A percentile compares a stretch with the other conserved stretches of the same genome.
Conservation (phyloP, 441 rosid species). For the Brassica hybrid region DNA sequence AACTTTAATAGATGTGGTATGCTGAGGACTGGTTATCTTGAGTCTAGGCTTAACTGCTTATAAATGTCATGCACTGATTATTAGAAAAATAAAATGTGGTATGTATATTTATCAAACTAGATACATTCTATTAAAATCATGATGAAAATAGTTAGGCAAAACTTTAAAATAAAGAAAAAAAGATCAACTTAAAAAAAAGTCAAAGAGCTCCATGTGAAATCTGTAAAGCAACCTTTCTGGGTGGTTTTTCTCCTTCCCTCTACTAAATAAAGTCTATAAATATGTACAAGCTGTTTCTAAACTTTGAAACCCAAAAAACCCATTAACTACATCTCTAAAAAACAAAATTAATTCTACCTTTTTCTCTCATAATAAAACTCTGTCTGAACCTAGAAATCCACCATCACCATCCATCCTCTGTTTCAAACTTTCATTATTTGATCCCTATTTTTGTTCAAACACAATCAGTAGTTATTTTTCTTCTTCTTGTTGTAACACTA, state of each 20-base stretch:
- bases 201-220: slow-evolving; percentile 5
- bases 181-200: not conserved
- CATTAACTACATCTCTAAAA: too few species aligned
- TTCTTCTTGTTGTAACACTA: not conserved
- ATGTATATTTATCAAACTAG: not conserved
- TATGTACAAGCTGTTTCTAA: not conserved
- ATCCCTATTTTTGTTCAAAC: slow-evolving; percentile 4
- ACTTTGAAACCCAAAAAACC: slow-evolving; percentile 4
- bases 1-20: too few species aligned
- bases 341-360: not conserved
- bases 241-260: not conserved
- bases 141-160: slow-evolving; percentile 6
- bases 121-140: slow-evolving; percentile 2
- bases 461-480: not conserved
- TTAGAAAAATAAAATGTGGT: not conserved
- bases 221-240: not conserved
- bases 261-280: slow-evolving; percentile 1
- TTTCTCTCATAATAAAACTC: slow-evolving; percentile 4
- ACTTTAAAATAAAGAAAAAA: not conserved
- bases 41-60: not conserved
- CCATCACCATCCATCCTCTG: slow-evolving; percentile 7
- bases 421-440: slow-evolving; percentile 4
- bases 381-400: slow-evolving; percentile 7
- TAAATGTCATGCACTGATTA: not conserved
- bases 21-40: too few species aligned